Percentiles rank a stretch among this genome's conserved stretches.
phyloP scores from a whole-genome alignment of 345 rosid species.

The Geranium brycei region DNA sequence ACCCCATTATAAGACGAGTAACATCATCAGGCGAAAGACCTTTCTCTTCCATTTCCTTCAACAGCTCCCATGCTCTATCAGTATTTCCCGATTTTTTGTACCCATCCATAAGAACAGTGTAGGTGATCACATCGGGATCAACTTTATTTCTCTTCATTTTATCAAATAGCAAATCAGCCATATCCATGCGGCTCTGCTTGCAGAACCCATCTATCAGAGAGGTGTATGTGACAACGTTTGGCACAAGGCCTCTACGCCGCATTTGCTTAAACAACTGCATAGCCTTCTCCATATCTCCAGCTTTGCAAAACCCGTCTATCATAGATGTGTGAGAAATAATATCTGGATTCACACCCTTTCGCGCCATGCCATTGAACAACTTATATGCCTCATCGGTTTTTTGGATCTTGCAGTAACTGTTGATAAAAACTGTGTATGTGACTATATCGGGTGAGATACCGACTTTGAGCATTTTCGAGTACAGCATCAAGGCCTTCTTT shows the following conservation, averaged over 20 bases:
- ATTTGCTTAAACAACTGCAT: constrained; percentile 39
- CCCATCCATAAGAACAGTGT: constrained; percentile 36
- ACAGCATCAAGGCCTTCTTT: constrained; percentile 22
- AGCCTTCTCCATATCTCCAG: constrained; percentile 45
- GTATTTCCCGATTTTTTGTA: constrained; percentile 39
- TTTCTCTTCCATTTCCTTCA: constrained; percentile 38
- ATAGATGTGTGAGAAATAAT: constrained; percentile 54
- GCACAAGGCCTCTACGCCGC: constrained; percentile 37
- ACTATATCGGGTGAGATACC: constrained; percentile 25
- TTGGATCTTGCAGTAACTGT: constrained; percentile 16
- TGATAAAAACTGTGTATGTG: constrained; percentile 34
- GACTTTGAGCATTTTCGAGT: constrained; percentile 27
- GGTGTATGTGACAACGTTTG: constrained; percentile 44
- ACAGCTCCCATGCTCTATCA: constrained; percentile 28
- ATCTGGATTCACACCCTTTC: constrained; percentile 32
- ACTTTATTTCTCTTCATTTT: constrained; percentile 45
- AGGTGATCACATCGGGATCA: constrained; percentile 52
- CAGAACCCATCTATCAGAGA: constrained; percentile 47
- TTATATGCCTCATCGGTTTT: constrained; percentile 22
- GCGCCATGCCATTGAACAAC: constrained; percentile 34
- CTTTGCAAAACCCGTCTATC: constrained; percentile 56
- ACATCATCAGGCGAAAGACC: constrained; percentile 24
- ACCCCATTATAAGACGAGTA: neutral
- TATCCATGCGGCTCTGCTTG: constrained; percentile 26
- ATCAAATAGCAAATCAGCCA: constrained; percentile 41